Base-by-base conservation (phyloP, 1,284 basidiomycete genomes). In the Leucoagaricus sp. region DNA sequence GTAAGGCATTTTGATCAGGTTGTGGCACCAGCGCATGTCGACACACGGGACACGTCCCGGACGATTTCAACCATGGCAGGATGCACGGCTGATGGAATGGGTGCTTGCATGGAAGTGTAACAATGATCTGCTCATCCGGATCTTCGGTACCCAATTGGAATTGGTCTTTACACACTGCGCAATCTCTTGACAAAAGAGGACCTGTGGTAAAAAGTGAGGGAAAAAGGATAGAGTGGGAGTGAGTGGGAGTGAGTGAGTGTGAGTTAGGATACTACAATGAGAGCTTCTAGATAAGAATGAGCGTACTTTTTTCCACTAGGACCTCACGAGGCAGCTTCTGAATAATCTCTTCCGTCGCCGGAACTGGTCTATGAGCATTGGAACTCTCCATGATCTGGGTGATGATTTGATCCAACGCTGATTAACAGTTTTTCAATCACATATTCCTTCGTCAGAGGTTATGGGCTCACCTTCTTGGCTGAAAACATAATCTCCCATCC, bases 41-140 rank as follows among this genome's bases (percentile, higher is more conserved):
- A 76, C 91, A 94, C 10, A 92, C 89, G 33, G 91, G 91, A 72
- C 91, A 94, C 36, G 91, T 94, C 3, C 87, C 91, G 60, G 86
- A 91, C 1, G 86, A 86, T 65, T 88, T 90, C 19, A 94, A 73
- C 91, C 91, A 94, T 0, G 89, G 90, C 17, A 87, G 60, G 60
- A 94, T 92, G 65, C 91, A 94, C 15, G 83, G 80, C 63, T 89
- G 82, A 64, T 94, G 91, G 74, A 92, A 94, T 3, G 88, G 80
- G 66, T 93, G 91, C 59, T 84, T 82, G 76, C 91, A 93, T 3
- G 90, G 90, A 17, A 94, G 75, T 0, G 85, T 86, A 6, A 91
- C 72, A 13, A 90, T 76, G 25, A 89, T 68, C 61, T 84, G 82
- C 61, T 91, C 88, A 51, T 84, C 86, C 1, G 85, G 84, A 63